phyloP scores from a whole-genome alignment of 495 filamentous ascomycete species.

The Lasiosphaeria hispida region DNA sequence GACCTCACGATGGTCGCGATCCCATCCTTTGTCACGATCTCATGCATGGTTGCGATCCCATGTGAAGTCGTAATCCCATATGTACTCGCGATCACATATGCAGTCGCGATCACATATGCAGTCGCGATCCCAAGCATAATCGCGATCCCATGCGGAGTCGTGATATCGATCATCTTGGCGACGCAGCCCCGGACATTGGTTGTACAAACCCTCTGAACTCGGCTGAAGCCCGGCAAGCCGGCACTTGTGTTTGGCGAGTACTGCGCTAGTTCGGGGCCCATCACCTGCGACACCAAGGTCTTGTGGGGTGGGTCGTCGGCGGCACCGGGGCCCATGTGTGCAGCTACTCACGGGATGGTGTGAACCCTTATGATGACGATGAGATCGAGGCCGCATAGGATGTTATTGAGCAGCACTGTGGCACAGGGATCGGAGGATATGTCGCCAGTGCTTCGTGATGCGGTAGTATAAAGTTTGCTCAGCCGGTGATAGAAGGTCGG shows the following conservation, averaged over 20 bases:
- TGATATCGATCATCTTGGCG: not conserved
- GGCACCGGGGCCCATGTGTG: constrained; percentile 7
- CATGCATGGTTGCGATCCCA: too few relatives aligned
- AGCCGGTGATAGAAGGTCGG: not conserved
- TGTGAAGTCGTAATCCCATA: too few relatives aligned
- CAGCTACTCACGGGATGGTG: not conserved
- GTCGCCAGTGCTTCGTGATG: not conserved
- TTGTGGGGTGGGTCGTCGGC: constrained; percentile 1
- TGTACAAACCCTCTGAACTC: not conserved
- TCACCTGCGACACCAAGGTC: constrained; percentile 4
- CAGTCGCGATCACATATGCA: too few relatives aligned
- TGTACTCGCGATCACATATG: too few relatives aligned
- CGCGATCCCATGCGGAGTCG: too few relatives aligned
- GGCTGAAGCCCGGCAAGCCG: not conserved
- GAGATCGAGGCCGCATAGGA: constrained; percentile 2
- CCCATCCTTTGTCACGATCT: too few relatives aligned
- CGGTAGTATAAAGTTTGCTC: not conserved
- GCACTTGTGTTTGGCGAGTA: not conserved
- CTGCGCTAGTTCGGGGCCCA: not conserved
- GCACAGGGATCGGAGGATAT: not conserved
- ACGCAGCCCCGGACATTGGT: not conserved
- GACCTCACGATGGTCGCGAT: too few relatives aligned
- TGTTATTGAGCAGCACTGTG: not conserved
- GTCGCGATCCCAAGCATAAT: too few relatives aligned
- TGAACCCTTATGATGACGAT: not conserved